Evolutionary conservation across 2,329 filamentous ascomycete species (phyloP), one percentile per base, ranked within the genome.

Genomic region (Botryotinia calthae): DNA sequence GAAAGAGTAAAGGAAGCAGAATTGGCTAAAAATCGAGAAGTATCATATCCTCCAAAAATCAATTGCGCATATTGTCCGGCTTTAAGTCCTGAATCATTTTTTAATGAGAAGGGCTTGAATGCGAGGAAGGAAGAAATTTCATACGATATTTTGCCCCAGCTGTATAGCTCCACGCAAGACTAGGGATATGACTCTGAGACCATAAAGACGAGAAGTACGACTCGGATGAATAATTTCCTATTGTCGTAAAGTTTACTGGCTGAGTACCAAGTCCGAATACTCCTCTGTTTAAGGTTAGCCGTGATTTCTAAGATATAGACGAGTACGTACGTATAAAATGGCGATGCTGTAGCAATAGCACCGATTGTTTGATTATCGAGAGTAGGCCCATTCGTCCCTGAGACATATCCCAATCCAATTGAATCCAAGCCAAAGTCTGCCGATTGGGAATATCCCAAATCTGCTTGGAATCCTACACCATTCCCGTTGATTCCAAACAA

Each of bases 141-240:
- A 75, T 76, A 82, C 82, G 81, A 78, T 94, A 93, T 74, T 87
- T 86, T 31, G 90, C 90, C 20, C 92, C 92, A 56, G 91, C 91
- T 8, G 92, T 93, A 80, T 90, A 94, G 71, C 82, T 83, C 82
- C 82, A 84, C 73, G 81, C 83, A 25, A 83, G 67, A 70, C 82
- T 83, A 18, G 82, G 82, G 37, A 83, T 83, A 18, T 79, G 72
- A 1, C 79, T 77, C 28, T 82, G 75, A 10, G 80, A 78, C 74
- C 81, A 81, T 7, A 84, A 75, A 1, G 81, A 79, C n/a, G 80
- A 80, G 56, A 83, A 76, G 48, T 81, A 82, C 2, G 82, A 81
- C 0, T 80, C 76, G 9, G 80, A 73, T 16, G 82, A 80, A 73
- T 72, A 78, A 72, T 83, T 83, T 5, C 82, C 81, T 34, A 83